Conservation (phyloP, 257 asterid species). For the Anisodus tanguticus region DNA sequence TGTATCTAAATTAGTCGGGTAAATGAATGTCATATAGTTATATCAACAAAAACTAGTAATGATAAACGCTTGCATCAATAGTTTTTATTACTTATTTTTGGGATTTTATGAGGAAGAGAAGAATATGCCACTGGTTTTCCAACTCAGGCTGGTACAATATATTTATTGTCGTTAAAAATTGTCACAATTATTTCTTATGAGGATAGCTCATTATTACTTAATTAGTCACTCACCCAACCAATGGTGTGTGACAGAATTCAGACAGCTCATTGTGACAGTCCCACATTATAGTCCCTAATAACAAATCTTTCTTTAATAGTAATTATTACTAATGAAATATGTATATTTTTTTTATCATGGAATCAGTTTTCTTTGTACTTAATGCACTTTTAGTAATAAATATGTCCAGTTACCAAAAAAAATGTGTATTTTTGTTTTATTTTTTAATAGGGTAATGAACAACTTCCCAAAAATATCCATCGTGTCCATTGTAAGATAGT, state of each 20-base stretch:
- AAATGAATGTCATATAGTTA: not conserved
- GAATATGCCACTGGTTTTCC: not conserved
- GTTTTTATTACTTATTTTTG: not conserved
- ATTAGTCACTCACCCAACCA: constrained; percentile 20
- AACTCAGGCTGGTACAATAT: not conserved
- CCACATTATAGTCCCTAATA: constrained; percentile 12
- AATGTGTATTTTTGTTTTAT: not conserved
- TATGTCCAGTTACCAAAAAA: not conserved
- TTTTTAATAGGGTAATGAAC: not conserved
- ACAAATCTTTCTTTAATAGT: not conserved
- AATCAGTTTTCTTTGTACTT: too few relatives aligned
- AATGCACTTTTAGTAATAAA: too few relatives aligned
- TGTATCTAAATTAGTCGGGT: not conserved
- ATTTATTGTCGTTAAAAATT: not conserved
- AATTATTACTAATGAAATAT: too few relatives aligned
- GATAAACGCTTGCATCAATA: not conserved
- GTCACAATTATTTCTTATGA: constrained; percentile 18
- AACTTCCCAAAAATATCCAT: not conserved
- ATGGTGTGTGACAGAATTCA: constrained; percentile 32
- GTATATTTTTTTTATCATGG: too few relatives aligned
- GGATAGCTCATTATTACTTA: constrained; percentile 26
- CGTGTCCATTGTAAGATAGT: not conserved
- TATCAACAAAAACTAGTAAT: not conserved
- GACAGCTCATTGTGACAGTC: constrained; percentile 48
- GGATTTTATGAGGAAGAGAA: not conserved